Conservation (phyloP, 306 rosid genomes). For the Sophora flavescens region DNA sequence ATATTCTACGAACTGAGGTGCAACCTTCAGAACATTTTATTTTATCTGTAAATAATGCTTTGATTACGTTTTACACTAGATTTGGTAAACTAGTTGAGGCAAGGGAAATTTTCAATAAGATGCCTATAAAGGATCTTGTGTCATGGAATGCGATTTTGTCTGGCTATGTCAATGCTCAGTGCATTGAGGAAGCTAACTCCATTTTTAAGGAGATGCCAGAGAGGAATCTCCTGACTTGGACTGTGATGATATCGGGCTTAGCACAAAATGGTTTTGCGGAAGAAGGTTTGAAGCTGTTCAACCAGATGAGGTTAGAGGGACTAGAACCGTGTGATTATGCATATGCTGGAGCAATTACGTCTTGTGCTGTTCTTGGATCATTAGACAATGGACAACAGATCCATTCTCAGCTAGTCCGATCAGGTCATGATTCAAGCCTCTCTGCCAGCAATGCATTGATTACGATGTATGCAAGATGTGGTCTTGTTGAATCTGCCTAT, state of each 20-base stretch:
- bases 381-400: conserved; percentile 60
- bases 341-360: conserved; percentile 60
- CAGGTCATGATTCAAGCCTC: conserved; percentile 60
- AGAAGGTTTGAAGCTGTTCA: conserved; percentile 61
- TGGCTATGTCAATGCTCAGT: conserved; percentile 47
- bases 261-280: conserved; percentile 63
- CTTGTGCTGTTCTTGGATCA: conserved; percentile 61
- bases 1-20: conserved; percentile 50
- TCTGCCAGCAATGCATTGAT: conserved; percentile 61
- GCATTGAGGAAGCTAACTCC: conserved; percentile 57
- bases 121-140: conserved; percentile 53
- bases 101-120: conserved; percentile 44
- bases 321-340: conserved; percentile 68
- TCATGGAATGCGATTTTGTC: conserved; percentile 67
- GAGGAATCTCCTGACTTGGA: conserved; percentile 62
- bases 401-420: conserved; percentile 54
- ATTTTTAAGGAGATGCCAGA: conserved; percentile 56
- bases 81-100: conserved; percentile 54
- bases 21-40: conserved; percentile 51
- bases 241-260: conserved; percentile 62
- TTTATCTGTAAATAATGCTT: conserved; percentile 57
- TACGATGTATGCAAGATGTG: conserved; percentile 67
- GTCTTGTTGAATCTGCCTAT: conserved; percentile 60
- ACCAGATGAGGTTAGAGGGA: conserved; percentile 59
- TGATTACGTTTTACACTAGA: conserved; percentile 56